phyloP scores from a whole-genome alignment of 495 filamentous ascomycete species.

The Hypoxylon lienhwacheense region DNA sequence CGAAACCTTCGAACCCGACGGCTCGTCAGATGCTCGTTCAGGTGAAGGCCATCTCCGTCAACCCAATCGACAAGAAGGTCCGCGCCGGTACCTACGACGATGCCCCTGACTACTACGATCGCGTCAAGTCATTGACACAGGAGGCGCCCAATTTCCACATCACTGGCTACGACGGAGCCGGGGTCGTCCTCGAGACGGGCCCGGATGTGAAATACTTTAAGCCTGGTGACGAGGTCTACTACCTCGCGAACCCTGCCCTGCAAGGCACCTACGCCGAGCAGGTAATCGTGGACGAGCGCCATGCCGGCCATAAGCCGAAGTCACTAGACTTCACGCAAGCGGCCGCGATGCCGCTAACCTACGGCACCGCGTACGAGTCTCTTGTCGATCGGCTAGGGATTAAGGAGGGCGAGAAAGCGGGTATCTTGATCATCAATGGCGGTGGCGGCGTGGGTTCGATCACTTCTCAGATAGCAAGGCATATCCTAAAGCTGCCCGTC shows the following conservation, averaged over 20 bases:
- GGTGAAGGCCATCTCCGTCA: conserved; percentile 31
- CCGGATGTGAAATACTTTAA: conserved; percentile 38
- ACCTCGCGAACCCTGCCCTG: conserved; percentile 15
- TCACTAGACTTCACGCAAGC: conserved; percentile 25
- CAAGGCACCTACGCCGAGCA: conserved; percentile 26
- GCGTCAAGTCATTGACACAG: conserved; percentile 22
- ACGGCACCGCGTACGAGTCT: conserved; percentile 25
- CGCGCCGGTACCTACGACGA: conserved; percentile 25
- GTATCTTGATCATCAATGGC: conserved; percentile 29
- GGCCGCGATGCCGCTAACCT: conserved; percentile 26
- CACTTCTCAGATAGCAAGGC: conserved; percentile 21
- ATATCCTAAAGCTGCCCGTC: conserved; percentile 23
- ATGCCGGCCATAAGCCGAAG: conserved; percentile 27
- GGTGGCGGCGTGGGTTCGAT: conserved; percentile 31
- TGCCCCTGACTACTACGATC: conserved; percentile 28
- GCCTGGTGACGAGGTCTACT: conserved; percentile 26
- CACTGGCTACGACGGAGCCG: conserved; percentile 49
- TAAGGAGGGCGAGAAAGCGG: conserved; percentile 22
- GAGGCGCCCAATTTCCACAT: conserved; percentile 28
- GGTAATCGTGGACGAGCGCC: conserved; percentile 27
- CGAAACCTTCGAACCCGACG: conserved; percentile 24
- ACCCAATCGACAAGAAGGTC: conserved; percentile 30
- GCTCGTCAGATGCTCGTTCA: conserved; percentile 27
- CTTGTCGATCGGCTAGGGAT: conserved; percentile 25
- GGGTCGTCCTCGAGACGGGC: conserved; percentile 48